Percentiles rank a stretch among this genome's conserved stretches.
phyloP scores from a whole-genome alignment of 805 yeast genomes.

The Candida taoyuanica region DNA sequence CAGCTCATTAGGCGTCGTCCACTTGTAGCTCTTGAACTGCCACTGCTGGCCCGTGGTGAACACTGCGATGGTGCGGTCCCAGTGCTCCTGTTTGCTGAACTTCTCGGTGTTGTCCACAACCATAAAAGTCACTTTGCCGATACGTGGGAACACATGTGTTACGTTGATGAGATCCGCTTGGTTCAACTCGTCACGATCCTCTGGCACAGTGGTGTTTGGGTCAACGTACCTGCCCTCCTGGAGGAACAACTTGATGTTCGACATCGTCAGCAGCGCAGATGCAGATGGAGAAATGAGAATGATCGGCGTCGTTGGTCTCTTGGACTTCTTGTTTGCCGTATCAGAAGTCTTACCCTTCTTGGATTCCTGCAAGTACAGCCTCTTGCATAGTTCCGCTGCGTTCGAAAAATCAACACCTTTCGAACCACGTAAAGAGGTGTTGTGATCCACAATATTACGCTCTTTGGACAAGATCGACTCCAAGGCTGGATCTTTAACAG shows the following conservation, averaged over 20 bases:
- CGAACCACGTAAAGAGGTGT: slow-evolving; percentile 58
- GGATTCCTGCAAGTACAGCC: slow-evolving; percentile 7
- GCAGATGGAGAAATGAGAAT: slow-evolving; percentile 78
- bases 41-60: slow-evolving; percentile 96
- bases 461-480: slow-evolving; percentile 34
- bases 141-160: slow-evolving; percentile 48
- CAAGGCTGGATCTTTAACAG: slow-evolving; percentile 32
- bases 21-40: slow-evolving; percentile 89
- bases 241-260: slow-evolving; percentile 62
- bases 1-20: slow-evolving; percentile 71
- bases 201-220: slow-evolving; percentile 38
- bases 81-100: slow-evolving; percentile 89
- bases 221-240: slow-evolving; percentile 66
- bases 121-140: slow-evolving; percentile 62
- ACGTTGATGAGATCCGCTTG: slow-evolving; percentile 34
- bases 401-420: slow-evolving; percentile 62
- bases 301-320: slow-evolving; percentile 52
- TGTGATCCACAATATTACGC: slow-evolving; percentile 51
- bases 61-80: slow-evolving; percentile 96
- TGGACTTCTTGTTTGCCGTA: slow-evolving; percentile 23
- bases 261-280: slow-evolving; percentile 60
- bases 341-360: slow-evolving; percentile 16
- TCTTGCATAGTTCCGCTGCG: slow-evolving; percentile 41
- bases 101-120: slow-evolving; percentile 86
- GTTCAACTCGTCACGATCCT: slow-evolving; percentile 29